These are phyloP conservation scores for Arabidopsis suecica DNA, from an alignment of 345 rosid genomes.

Conservation along the genomic window DNA sequence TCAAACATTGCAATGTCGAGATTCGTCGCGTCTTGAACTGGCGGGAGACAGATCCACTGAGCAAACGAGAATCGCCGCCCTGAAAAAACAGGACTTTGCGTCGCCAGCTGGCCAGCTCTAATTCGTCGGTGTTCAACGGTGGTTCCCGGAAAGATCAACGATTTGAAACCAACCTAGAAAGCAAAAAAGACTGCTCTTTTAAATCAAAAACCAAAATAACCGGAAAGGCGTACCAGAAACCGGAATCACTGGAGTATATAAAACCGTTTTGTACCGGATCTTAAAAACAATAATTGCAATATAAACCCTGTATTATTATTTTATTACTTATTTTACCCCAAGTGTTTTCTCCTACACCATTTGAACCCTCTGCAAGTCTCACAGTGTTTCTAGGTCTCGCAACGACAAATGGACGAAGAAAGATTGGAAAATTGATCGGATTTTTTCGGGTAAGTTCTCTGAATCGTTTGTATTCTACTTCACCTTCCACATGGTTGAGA, in stretches of 20 bases:
- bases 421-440: neutral
- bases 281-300: neutral
- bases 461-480: neutral
- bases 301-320: neutral
- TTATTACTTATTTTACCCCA: neutral
- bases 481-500: neutral
- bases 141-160: conserved; percentile 21
- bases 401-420: neutral
- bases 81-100: conserved; percentile 36
- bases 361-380: neutral
- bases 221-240: neutral
- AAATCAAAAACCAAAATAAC: neutral
- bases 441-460: neutral
- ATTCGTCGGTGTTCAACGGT: conserved; percentile 17
- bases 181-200: neutral
- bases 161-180: neutral
- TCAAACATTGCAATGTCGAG: conserved; percentile 52
- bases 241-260: neutral
- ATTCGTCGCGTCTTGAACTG: conserved; percentile 33
- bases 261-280: conserved; percentile 1
- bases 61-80: conserved; percentile 36
- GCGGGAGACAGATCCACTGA: conserved; percentile 24
- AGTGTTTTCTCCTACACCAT: neutral
- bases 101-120: conserved; percentile 42
- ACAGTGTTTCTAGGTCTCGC: neutral